Evolutionary conservation across 768 basidiomycete genomes (phyloP).

Genomic region (Cubamyces sp.): DNA sequence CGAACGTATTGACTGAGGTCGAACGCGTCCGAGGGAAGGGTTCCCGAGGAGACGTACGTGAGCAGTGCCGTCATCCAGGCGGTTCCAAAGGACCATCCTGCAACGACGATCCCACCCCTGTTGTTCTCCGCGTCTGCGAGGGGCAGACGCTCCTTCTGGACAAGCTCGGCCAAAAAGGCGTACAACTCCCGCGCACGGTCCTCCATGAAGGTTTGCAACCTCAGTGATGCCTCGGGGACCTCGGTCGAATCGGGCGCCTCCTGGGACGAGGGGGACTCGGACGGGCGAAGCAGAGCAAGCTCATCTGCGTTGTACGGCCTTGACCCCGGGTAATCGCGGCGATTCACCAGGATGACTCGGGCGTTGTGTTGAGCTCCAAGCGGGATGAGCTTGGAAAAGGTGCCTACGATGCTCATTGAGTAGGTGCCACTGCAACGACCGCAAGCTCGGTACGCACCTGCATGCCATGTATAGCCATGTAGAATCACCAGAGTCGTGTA

Average conservation of each 20-base stretch:
- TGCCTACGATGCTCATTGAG: not conserved
- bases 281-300: slow-evolving; percentile 2
- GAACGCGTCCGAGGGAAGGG: not conserved
- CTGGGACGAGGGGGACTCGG: not conserved
- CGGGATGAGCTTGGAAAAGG: slow-evolving; percentile 16
- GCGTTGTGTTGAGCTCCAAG: slow-evolving; percentile 25
- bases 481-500: slow-evolving; percentile 30
- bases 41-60: not conserved
- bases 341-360: slow-evolving; percentile 31
- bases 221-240: slow-evolving; percentile 26
- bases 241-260: not conserved
- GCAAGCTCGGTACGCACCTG: slow-evolving; percentile 14
- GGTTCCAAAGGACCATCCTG: slow-evolving; percentile 23
- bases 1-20: slow-evolving; percentile 18
- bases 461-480: slow-evolving; percentile 26
- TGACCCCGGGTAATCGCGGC: slow-evolving; percentile 33
- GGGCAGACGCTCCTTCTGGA: slow-evolving; percentile 37
- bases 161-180: slow-evolving; percentile 39
- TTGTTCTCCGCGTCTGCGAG: slow-evolving; percentile 1
- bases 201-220: slow-evolving; percentile 26
- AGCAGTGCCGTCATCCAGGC: slow-evolving; percentile 16
- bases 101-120: slow-evolving; percentile 23
- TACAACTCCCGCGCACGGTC: slow-evolving; percentile 41
- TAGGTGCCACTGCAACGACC: too few species aligned
- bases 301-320: slow-evolving; percentile 26